These are phyloP conservation scores for Leccinum longicurvipes DNA, from an alignment of 768 basidiomycete species.

Conservation along the genomic window DNA sequence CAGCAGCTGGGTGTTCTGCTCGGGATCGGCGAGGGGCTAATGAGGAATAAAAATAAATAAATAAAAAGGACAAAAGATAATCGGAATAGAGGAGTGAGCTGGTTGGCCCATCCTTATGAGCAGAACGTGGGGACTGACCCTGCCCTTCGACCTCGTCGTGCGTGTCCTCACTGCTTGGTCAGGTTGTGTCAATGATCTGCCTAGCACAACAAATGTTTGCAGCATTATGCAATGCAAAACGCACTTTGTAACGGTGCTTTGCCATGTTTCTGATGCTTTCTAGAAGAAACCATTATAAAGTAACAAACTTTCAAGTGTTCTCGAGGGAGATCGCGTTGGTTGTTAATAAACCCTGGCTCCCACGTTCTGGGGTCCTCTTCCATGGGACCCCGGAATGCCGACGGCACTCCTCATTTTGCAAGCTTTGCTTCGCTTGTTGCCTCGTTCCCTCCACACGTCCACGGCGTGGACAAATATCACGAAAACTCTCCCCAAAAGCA, in stretches of 20 bases:
- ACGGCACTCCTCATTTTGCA: slow-evolving; percentile 12
- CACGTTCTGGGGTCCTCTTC: slow-evolving; percentile 33
- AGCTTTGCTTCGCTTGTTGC: slow-evolving; percentile 9
- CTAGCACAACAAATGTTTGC: slow-evolving; percentile 26
- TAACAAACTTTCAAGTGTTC: slow-evolving; percentile 28
- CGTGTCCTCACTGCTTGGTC: slow-evolving; percentile 48
- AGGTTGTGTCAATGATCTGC: slow-evolving; percentile 24
- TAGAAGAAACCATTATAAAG: slow-evolving; percentile 41
- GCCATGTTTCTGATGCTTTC: slow-evolving; percentile 37
- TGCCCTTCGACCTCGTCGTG: slow-evolving; percentile 57
- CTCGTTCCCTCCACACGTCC: slow-evolving; percentile 21
- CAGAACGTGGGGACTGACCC: slow-evolving; percentile 40
- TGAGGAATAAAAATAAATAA: neutral
- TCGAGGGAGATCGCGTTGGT: slow-evolving; percentile 35
- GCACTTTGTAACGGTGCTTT: slow-evolving; percentile 39
- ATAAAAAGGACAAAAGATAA: slow-evolving; percentile 1
- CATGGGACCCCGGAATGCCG: slow-evolving; percentile 25
- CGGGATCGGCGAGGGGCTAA: slow-evolving; percentile 54
- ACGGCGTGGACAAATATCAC: slow-evolving; percentile 10
- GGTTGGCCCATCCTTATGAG: slow-evolving; percentile 14
- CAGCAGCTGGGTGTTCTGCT: slow-evolving; percentile 62
- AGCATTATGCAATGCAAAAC: slow-evolving; percentile 29
- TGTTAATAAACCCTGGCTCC: slow-evolving; percentile 31
- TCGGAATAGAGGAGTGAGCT: slow-evolving; percentile 18
- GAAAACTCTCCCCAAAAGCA: slow-evolving; percentile 6